Base-by-base conservation (phyloP, 805 yeast species). In the Kazachstania martiniae region DNA sequence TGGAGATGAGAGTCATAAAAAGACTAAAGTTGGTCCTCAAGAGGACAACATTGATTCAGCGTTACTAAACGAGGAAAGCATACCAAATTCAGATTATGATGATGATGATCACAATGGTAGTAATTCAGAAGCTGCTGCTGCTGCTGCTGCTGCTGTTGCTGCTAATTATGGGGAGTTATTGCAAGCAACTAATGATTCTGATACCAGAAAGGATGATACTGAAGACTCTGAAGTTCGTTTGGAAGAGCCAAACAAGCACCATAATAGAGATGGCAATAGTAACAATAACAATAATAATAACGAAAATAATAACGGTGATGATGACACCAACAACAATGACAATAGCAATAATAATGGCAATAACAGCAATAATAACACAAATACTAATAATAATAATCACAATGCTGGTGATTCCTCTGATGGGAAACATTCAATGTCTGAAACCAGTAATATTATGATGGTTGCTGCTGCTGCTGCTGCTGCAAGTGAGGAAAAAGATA, bases 1-100 rank as follows among this genome's bases (percentile, higher is more conserved):
- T 6, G 18, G n/a, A 5, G 24, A 28, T n/a, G 17, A 19, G 15
- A 14, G 8, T 18, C 7, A 27, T 12, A n/a, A n/a, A 16, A 26
- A 18, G 10, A 12, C 14, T 4, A 15, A 15, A n/a, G 32, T 22
- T 19, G 25, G 18, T 12, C 18, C n/a, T 8, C 19, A 45, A 9
- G 50, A 46, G 19, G 35, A 42, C 21, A 52, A 53, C 40, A 53
- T 53, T 21, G 58, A 53, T 32, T 53, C 53, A 18, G 56, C 50
- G n/a, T 37, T 53, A 26, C 31, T 53, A 30, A 41, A 41, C 15
- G 39, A 29, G 19, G 33, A 28, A n/a, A 18, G 24, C 13, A 27
- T 27, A 24, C 31, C 27, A 30, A 33, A 34, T 24, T 40, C 9
- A 17, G 18, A 29, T 5, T 23, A 21, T 25, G 35, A 33, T 18